A percentile compares a stretch with the other conserved stretches of the same genome.
Evolutionary conservation across 1,139 yeast genomes (phyloP).

Genomic region (Pichia sp.): DNA sequence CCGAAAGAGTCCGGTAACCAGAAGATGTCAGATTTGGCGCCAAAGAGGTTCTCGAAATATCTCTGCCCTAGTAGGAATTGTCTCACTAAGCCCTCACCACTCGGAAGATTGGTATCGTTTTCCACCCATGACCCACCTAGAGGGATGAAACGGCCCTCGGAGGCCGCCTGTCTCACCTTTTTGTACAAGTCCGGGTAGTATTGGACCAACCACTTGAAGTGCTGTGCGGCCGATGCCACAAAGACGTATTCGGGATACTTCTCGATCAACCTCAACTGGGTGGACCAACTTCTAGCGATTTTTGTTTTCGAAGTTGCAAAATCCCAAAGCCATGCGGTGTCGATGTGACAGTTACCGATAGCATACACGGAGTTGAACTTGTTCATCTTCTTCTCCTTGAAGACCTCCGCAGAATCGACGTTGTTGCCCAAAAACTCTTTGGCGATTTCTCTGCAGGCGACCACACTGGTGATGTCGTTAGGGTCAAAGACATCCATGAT

Average conservation of each 20-base stretch:
- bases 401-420: constrained; percentile 62
- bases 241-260: constrained; percentile 89
- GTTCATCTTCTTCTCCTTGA: constrained; percentile 34
- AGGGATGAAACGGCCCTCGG: constrained; percentile 74
- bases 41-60: constrained; percentile 74
- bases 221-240: constrained; percentile 95
- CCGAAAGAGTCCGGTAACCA: constrained; percentile 99
- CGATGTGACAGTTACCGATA: constrained; percentile 93
- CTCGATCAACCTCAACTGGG: constrained; percentile 80
- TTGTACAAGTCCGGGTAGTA: constrained; percentile 79
- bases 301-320: constrained; percentile 92
- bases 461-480: constrained; percentile 42
- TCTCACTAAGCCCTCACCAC: constrained; percentile 84
- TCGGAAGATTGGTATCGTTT: constrained; percentile 92
- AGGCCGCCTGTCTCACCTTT: constrained; percentile 59
- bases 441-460: constrained; percentile 65
- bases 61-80: constrained; percentile 90
- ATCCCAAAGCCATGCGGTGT: constrained; percentile 98
- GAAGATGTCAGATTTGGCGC: constrained; percentile 64
- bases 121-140: constrained; percentile 99
- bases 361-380: constrained; percentile 57
- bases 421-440: constrained; percentile 57
- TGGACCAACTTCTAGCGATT: constrained; percentile 91
- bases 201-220: constrained; percentile 81
- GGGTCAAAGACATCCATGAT: constrained; percentile 79